phyloP scores from a whole-genome alignment of 1,284 basidiomycete species.

The Cerrena zonata region DNA sequence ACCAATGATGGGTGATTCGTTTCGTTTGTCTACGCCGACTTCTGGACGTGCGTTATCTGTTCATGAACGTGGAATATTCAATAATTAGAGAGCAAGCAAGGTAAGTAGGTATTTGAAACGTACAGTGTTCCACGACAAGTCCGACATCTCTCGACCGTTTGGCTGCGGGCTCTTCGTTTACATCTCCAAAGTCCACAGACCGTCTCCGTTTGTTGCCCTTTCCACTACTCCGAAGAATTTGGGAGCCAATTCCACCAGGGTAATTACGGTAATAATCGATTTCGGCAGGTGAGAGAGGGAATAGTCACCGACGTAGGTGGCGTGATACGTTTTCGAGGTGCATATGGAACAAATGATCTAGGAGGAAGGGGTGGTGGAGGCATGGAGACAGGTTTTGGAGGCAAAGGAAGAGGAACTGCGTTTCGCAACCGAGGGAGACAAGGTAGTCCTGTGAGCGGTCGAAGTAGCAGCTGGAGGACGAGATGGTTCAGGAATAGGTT shows the following conservation, averaged over 20 bases:
- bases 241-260: conserved; percentile 50
- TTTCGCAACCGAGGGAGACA: conserved; percentile 20
- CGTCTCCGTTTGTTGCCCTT: conserved; percentile 69
- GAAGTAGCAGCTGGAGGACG: conserved; percentile 14
- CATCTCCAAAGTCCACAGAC: conserved; percentile 40
- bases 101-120: conserved; percentile 23
- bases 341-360: conserved; percentile 47
- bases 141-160: conserved; percentile 63
- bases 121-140: conserved; percentile 69
- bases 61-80: conserved; percentile 6
- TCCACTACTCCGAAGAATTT: conserved; percentile 43
- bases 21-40: conserved; percentile 77
- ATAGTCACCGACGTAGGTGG: conserved; percentile 55
- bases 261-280: conserved; percentile 54
- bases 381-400: conserved; percentile 8
- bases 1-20: conserved; percentile 92
- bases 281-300: conserved; percentile 60
- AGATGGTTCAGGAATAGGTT: conserved; percentile 14
- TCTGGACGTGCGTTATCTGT: conserved; percentile 92
- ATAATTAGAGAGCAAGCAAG: neutral
- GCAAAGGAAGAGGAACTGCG: conserved; percentile 15
- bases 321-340: conserved; percentile 55
- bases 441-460: conserved; percentile 3
- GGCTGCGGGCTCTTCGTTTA: conserved; percentile 33
- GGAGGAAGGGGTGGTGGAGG: conserved; percentile 17